Evolutionary conservation across 495 filamentous ascomycete species (phyloP).

Genomic region (Aspergillus coremiiformis): DNA sequence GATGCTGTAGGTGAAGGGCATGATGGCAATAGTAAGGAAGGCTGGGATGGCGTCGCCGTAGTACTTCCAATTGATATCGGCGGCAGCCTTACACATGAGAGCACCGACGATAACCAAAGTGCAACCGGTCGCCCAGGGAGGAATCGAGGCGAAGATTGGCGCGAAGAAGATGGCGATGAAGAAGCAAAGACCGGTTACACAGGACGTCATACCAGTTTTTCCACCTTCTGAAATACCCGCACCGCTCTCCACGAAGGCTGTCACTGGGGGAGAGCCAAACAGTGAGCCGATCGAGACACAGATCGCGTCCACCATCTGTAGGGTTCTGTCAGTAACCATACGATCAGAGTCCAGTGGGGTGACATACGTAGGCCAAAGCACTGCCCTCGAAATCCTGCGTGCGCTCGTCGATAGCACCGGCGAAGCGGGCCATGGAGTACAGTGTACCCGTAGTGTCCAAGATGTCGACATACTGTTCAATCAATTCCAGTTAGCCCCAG

Average conservation of each 20-base stretch:
- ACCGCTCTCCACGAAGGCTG: constrained; percentile 76
- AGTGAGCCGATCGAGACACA: constrained; percentile 71
- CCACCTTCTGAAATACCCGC: constrained; percentile 81
- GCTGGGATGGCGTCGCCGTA: constrained; percentile 70
- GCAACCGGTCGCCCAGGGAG: constrained; percentile 76
- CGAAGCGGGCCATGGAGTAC: constrained; percentile 78
- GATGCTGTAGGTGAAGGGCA: constrained; percentile 84
- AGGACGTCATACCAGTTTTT: constrained; percentile 73
- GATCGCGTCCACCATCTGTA: constrained; percentile 62
- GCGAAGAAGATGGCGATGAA: constrained; percentile 84
- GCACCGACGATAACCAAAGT: constrained; percentile 74
- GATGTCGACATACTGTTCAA: constrained; percentile 67
- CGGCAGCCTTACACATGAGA: constrained; percentile 68
- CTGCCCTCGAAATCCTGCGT: constrained; percentile 76
- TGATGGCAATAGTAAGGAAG: constrained; percentile 70
- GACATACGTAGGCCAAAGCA: constrained; percentile 57
- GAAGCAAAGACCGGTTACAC: constrained; percentile 68
- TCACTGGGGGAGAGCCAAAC: constrained; percentile 67
- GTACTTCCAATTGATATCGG: constrained; percentile 80
- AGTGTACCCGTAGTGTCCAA: constrained; percentile 69
- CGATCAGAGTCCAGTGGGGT: not conserved
- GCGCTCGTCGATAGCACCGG: constrained; percentile 61
- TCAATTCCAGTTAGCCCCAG: constrained; percentile 3
- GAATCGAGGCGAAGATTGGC: constrained; percentile 78
- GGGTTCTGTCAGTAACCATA: constrained; percentile 1